These are phyloP conservation scores for Mycena maculata DNA, from an alignment of 768 basidiomycete genomes.

Conservation along the genomic window DNA sequence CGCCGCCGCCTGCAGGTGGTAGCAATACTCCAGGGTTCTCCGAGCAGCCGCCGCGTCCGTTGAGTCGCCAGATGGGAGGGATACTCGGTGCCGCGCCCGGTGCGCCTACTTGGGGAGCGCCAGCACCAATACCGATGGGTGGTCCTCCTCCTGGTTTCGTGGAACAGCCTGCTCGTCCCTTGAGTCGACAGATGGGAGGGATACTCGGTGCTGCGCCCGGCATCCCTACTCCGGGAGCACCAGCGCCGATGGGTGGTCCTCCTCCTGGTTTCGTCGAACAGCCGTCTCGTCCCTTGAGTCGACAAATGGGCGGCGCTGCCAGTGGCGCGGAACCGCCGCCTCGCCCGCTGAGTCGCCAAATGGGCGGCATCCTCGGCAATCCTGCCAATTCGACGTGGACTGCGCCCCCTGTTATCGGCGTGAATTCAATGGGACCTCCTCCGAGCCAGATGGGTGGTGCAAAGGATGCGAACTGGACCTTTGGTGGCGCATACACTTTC, in stretches of 20 bases:
- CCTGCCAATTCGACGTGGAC: not conserved
- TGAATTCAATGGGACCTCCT: constrained; percentile 4
- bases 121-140: too few relatives aligned
- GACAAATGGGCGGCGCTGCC: not conserved
- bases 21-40: too few relatives aligned
- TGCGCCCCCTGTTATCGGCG: not conserved
- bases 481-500: constrained; percentile 10
- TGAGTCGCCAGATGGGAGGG: too few relatives aligned
- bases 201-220: not conserved
- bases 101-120: too few relatives aligned
- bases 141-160: too few relatives aligned
- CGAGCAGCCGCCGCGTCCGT: too few relatives aligned
- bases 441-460: not conserved
- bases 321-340: not conserved
- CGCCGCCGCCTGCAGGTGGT: too few relatives aligned
- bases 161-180: too few relatives aligned
- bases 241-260: constrained; percentile 4
- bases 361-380: not conserved
- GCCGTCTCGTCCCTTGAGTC: not conserved
- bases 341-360: not conserved
- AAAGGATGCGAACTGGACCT: constrained; percentile 5
- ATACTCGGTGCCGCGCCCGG: too few relatives aligned
- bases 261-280: not conserved
- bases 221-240: not conserved
- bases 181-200: too few relatives aligned